Base-by-base conservation (phyloP, 2,329 filamentous ascomycete genomes). In the Fusarium marasasianum region DNA sequence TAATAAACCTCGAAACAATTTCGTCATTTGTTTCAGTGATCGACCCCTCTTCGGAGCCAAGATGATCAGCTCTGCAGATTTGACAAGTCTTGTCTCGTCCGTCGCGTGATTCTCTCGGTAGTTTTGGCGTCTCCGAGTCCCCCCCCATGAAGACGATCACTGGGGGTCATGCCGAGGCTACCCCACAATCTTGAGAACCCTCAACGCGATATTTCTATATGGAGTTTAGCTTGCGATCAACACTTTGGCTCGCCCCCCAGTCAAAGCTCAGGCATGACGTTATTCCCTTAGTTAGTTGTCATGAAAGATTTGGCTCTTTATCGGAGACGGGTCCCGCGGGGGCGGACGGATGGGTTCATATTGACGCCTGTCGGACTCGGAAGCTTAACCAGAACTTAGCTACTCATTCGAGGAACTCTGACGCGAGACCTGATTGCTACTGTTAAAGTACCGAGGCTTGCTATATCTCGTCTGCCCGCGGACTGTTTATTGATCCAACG, bases 201-300 rank as follows among this genome's bases (percentile, higher is more conserved):
- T 29, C 37, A 29, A 40, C 14, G 8, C 41, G 33, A 68, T 68
- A 22, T n/a, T 59, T 47, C 56, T 57, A 6, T 47, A 56, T 67
- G 6, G 4, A 56, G 71, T 73, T 67, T 73, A 73, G 71, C 56
- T 73, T 73, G 71, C 71, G 71, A 73, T 74, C 69, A 47, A 47
- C 43, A 22, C 22, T 31, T 45, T 47, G 37, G 8, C n/a, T 53
- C 33, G 50, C 26, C 45, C 54, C 57, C 57, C 47, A 41, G 24
- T 22, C 59, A 31, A 26, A 14, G 57, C 20, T 13, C 33, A 22
- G 17, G n/a, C 37, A 50, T 50, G 64, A 51, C 56, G 56, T 38
- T 59, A 20, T 59, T 37, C 3, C 20, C 5, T 37, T 22, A 6
- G 20, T 37, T 51, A 37, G 51, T n/a, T 35, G 43, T 38, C 56